phyloP scores from a whole-genome alignment of 805 yeast species.

The Ogataea corticis region DNA sequence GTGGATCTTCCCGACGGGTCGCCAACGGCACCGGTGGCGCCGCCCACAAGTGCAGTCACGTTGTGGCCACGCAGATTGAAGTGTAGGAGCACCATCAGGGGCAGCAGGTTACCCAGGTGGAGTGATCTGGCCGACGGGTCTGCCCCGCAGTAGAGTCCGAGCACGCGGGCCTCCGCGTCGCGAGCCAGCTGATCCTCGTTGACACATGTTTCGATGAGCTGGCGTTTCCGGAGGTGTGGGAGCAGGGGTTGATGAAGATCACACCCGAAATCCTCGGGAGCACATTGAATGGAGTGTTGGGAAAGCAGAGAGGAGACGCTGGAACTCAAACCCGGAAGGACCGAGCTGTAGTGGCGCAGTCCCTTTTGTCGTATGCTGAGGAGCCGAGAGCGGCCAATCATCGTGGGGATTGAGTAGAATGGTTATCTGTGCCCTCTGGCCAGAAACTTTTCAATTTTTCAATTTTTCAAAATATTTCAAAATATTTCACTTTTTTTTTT shows the following conservation, averaged over 20 bases:
- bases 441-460: no score
- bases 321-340: no score
- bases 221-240: slow-evolving; percentile 43
- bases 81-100: slow-evolving; percentile 81
- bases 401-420: no score
- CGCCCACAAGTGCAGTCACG: slow-evolving; percentile 84
- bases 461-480: not conserved
- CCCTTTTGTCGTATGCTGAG: no score
- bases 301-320: no score
- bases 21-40: slow-evolving; percentile 95
- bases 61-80: slow-evolving; percentile 83
- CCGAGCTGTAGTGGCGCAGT: no score
- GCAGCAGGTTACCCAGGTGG: slow-evolving; percentile 89
- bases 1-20: slow-evolving; percentile 92
- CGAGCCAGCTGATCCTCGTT: slow-evolving; percentile 33
- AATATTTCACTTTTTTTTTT: not conserved
- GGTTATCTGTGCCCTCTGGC: no score
- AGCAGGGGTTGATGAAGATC: slow-evolving; percentile 43
- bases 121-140: slow-evolving; percentile 92
- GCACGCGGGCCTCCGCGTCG: slow-evolving; percentile 32
- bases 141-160: slow-evolving; percentile 87
- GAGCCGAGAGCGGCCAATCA: no score
- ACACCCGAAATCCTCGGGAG: slow-evolving; percentile 23
- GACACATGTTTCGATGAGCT: slow-evolving; percentile 44
- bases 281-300: slow-evolving; percentile 11